Evolutionary conservation across 2,329 filamentous ascomycete species (phyloP).

Genomic region (Neonectria coccinea): DNA sequence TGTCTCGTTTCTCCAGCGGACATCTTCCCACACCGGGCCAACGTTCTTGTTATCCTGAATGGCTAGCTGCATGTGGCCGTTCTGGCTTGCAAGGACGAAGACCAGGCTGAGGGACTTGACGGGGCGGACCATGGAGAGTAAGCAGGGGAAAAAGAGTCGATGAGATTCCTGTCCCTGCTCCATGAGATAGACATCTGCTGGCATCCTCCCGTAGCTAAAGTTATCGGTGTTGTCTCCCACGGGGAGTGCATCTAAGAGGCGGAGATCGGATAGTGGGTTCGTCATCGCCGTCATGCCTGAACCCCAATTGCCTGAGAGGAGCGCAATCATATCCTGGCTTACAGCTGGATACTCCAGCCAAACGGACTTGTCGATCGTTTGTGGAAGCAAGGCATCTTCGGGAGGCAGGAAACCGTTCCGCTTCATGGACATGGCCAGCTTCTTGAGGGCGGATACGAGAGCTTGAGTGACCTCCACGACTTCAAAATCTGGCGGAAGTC

Average conservation of each 20-base stretch:
- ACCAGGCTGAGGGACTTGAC: constrained; percentile 76
- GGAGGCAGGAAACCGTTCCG: constrained; percentile 83
- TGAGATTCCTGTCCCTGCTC: constrained; percentile 78
- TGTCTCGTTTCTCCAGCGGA: constrained; percentile 80
- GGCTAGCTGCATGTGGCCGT: constrained; percentile 78
- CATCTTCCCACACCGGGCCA: constrained; percentile 83
- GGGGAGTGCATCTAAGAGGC: constrained; percentile 77
- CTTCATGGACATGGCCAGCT: constrained; percentile 85
- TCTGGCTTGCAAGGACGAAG: constrained; percentile 83
- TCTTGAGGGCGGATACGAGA: constrained; percentile 74
- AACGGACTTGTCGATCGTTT: constrained; percentile 82
- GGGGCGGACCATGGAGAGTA: constrained; percentile 80
- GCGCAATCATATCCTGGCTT: constrained; percentile 76
- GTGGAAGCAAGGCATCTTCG: constrained; percentile 75
- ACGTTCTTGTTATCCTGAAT: constrained; percentile 76
- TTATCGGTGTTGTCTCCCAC: constrained; percentile 78
- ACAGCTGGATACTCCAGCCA: constrained; percentile 84
- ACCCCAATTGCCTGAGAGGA: constrained; percentile 73
- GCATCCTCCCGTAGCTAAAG: constrained; percentile 85
- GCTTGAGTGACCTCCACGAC: constrained; percentile 65
- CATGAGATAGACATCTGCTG: constrained; percentile 79
- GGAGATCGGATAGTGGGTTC: constrained; percentile 60
- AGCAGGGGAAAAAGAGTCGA: constrained; percentile 76
- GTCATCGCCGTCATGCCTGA: constrained; percentile 62
- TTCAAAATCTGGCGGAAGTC: constrained; percentile 57